These are phyloP conservation scores for Euptelea pleiosperma DNA, from an alignment of 164 flowering plant genomes.

Conservation along the genomic window DNA sequence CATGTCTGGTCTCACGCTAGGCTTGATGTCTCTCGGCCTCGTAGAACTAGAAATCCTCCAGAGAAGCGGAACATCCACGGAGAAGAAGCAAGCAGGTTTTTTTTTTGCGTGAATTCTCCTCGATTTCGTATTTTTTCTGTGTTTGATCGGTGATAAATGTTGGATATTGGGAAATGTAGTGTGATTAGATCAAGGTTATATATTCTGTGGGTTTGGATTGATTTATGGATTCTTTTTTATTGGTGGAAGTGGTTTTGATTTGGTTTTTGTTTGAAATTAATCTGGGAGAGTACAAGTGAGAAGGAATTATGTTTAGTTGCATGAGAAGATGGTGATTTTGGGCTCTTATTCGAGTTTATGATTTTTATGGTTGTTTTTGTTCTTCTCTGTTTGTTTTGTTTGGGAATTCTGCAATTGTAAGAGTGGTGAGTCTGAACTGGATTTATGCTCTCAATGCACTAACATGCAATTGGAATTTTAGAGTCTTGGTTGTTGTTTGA, in stretches of 20 bases:
- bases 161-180: not conserved
- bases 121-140: not conserved
- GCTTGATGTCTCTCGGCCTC: conserved; percentile 44
- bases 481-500: not conserved
- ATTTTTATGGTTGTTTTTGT: not conserved
- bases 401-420: not conserved
- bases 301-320: too few relatives aligned
- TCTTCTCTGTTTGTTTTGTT: not conserved
- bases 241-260: not conserved
- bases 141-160: not conserved
- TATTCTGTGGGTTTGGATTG: not conserved
- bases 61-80: conserved; percentile 36
- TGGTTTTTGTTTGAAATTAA: not conserved
- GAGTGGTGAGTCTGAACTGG: not conserved
- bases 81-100: conserved; percentile 48
- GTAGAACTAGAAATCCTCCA: conserved; percentile 48
- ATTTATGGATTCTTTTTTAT: not conserved
- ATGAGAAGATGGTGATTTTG: not conserved
- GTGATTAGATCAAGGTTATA: not conserved
- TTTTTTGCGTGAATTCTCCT: not conserved
- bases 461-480: not conserved
- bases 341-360: too few relatives aligned
- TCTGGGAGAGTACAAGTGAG: too few relatives aligned
- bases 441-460: too few relatives aligned
- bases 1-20: conserved; percentile 49